These are phyloP conservation scores for Paradendryphiella salina DNA, from an alignment of 2,329 filamentous ascomycete genomes.

Conservation along the genomic window DNA sequence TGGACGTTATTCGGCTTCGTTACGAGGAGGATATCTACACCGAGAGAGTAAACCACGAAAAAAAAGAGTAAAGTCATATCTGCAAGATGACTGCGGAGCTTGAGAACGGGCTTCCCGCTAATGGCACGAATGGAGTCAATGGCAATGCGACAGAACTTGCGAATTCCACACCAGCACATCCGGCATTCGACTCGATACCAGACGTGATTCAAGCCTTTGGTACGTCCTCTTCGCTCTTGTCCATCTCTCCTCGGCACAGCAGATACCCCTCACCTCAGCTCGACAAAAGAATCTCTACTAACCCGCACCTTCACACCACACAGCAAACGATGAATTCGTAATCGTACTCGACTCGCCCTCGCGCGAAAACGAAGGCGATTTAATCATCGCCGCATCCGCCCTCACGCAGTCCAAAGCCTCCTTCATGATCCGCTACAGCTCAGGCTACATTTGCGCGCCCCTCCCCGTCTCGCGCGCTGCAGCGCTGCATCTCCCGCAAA, in stretches of 20 bases:
- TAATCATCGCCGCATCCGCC: conserved; percentile 88
- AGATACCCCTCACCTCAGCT: conserved; percentile 8
- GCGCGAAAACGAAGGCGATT: conserved; percentile 97
- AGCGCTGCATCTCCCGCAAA: conserved; percentile 78
- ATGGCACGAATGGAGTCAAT: conserved; percentile 26
- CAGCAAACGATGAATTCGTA: conserved; percentile 77
- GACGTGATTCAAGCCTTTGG: conserved; percentile 53
- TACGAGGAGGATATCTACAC: neutral
- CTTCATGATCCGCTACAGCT: conserved; percentile 89
- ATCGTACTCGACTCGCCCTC: conserved; percentile 90
- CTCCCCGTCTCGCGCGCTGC: conserved; percentile 70
- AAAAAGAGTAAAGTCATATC: neutral
- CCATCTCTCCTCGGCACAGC: neutral
- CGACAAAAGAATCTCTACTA: conserved; percentile 2
- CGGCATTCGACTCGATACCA: conserved; percentile 53
- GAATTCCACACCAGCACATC: conserved; percentile 38
- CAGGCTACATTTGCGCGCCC: conserved; percentile 89
- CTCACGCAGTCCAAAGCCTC: conserved; percentile 89
- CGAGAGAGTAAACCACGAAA: neutral
- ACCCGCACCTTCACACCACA: neutral
- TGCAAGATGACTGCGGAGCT: conserved; percentile 31
- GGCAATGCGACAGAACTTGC: conserved; percentile 22
- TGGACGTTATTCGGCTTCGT: neutral
- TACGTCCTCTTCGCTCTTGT: conserved; percentile 18
- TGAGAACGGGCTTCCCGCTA: conserved; percentile 17